Evolutionary conservation across 106 monocot genomes (phyloP).

Genomic region (Hemerocallis citrina): DNA sequence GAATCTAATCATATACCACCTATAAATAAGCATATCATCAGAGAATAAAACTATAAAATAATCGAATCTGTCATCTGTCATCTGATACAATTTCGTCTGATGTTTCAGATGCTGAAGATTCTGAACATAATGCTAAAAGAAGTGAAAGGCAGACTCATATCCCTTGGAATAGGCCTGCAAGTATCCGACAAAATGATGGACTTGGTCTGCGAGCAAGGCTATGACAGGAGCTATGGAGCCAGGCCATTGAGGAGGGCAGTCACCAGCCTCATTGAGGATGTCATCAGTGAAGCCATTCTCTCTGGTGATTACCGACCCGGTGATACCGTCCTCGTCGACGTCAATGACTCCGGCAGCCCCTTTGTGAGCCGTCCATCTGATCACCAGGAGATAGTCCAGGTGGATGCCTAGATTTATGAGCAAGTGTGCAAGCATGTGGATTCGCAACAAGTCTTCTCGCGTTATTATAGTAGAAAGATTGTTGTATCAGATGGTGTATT

Average conservation of each 20-base stretch:
- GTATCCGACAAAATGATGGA: constrained; percentile 60
- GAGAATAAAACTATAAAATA: too few species aligned
- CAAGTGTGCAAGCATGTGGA: too few species aligned
- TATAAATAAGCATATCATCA: too few species aligned
- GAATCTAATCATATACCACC: too few species aligned
- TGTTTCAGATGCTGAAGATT: constrained; percentile 94
- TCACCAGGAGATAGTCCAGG: too few species aligned
- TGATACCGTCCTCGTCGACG: constrained; percentile 55
- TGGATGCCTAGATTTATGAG: too few species aligned
- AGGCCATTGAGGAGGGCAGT: constrained; percentile 74
- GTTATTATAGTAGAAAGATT: too few species aligned
- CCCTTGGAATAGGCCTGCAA: constrained; percentile 49
- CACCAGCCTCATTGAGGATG: constrained; percentile 52
- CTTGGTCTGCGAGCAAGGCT: constrained; percentile 74
- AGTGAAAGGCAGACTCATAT: constrained; percentile 54
- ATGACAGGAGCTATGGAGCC: constrained; percentile 77
- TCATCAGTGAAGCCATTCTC: constrained; percentile 47
- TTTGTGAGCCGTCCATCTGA: too few species aligned
- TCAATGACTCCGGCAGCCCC: constrained; percentile 54
- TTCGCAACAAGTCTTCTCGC: too few species aligned
- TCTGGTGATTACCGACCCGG: constrained; percentile 56
- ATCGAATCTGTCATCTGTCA: too few species aligned
- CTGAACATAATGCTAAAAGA: constrained; percentile 76
- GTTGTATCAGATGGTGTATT: too few species aligned
- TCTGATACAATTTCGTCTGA: neutral